phyloP scores from a whole-genome alignment of 805 yeast species.

The Saccharomycopsis sp. region DNA sequence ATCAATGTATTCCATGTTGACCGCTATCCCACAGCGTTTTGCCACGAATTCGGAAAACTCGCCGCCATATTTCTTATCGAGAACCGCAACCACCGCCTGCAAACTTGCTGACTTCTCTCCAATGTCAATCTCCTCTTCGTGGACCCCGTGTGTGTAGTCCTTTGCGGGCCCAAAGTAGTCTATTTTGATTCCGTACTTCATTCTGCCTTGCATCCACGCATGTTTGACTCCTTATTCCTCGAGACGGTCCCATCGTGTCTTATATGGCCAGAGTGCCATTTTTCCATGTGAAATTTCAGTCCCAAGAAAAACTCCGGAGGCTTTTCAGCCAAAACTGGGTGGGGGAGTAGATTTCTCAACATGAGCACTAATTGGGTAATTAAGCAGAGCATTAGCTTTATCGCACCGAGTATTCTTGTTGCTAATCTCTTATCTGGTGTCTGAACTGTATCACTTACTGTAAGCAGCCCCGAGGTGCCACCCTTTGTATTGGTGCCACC shows the following conservation, averaged over 20 bases:
- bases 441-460: no score
- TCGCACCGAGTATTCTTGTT: no score
- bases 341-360: not conserved
- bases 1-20: constrained; percentile 7
- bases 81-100: constrained; percentile 1
- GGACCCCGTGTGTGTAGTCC: not conserved
- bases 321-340: not conserved
- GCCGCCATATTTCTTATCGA: not conserved
- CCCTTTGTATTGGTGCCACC: no score
- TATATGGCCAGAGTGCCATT: no score
- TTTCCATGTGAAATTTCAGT: not conserved
- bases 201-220: not conserved
- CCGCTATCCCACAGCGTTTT: constrained; percentile 7
- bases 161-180: constrained; percentile 15
- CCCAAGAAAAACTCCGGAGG: not conserved
- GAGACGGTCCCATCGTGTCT: no score
- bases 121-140: not conserved
- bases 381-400: no score
- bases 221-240: not conserved
- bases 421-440: no score
- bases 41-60: not conserved
- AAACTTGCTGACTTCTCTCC: not conserved
- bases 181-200: not conserved
- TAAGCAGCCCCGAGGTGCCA: no score
- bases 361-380: no score